Conservation (phyloP, 371 early-diverging fungal genomes). For the Mortierella sp. region DNA sequence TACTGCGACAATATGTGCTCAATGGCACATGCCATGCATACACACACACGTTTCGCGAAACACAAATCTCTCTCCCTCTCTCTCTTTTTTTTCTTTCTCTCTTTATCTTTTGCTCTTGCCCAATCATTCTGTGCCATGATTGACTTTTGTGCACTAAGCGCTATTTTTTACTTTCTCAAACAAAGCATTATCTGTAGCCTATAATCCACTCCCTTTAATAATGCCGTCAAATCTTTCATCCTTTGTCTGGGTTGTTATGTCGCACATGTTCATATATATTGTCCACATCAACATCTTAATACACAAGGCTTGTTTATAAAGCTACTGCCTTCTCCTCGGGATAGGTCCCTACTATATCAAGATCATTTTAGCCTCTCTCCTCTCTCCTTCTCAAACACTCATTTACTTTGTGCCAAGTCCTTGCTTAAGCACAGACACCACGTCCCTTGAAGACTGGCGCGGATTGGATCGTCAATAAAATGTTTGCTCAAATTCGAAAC, state of each 20-base stretch:
- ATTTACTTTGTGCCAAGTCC: background rate
- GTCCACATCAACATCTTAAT: background rate
- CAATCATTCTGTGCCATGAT: constrained; percentile 30
- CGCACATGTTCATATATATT: background rate
- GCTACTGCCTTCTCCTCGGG: no score
- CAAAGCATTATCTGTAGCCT: no score
- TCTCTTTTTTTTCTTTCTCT: background rate
- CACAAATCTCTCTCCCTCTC: background rate
- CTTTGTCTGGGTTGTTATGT: no score
- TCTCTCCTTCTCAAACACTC: background rate
- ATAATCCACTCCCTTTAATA: no score
- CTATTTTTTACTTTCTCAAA: background rate
- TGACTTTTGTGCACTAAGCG: background rate
- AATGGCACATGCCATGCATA: constrained; percentile 1
- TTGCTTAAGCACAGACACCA: constrained; percentile 12
- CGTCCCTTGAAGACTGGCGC: constrained; percentile 11
- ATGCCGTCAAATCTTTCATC: no score
- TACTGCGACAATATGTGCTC: background rate
- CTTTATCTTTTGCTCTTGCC: background rate
- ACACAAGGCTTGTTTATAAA: no score
- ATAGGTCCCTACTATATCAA: background rate
- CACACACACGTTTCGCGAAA: no score
- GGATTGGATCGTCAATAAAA: constrained; percentile 20
- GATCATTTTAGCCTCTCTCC: background rate
- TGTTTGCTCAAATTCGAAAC: background rate